Base-by-base conservation (phyloP, 140 eudicot genomes). In the Senecio squalidus region DNA sequence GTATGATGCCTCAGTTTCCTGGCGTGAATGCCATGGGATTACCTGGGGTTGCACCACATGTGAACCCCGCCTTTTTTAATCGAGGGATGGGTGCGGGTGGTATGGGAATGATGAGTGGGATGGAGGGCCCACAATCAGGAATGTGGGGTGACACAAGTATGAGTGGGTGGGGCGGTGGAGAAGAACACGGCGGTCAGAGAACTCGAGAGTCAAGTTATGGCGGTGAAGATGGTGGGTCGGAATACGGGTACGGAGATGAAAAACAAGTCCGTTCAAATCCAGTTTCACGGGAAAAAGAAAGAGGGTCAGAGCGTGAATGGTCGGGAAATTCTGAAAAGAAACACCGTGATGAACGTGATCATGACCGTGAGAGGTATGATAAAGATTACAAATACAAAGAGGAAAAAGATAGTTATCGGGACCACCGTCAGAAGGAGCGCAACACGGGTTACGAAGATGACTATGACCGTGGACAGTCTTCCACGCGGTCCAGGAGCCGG, bases 21-120 rank as follows among this genome's bases (percentile, higher is more conserved):
- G 85, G 72, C 40, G 97, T 82, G 18, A 85, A 84, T 40, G 31
- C 86, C 3, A 84, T 85, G 95, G 97, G 97, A 39, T 73, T 84
- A 51, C 82, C 85, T 60, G 97, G 97, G 56, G 95, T 89, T 66
- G 93, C 97, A 15, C 97, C 95, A 43, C 97, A 89, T 68, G 93
- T 89, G 55, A 89, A 89, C 72, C 97, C 97, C 18, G 97, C 97
- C 0, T 89, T 89, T 52, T 89, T 89, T 43, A 84, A 79, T 33
- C 72, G 97, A 18, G 95, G 93, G 36, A 90, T 90, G 97, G 76
- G 78, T 41, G 76, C 72, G 6, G 83, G 76, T 79, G 92, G 95
- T 41, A 89, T 89, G 97, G 84, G 86, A 21, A 85, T 89, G 97
- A 85, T 85, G 95, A 62, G 67, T 22, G 95, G 95, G 26, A 85